phyloP scores from a whole-genome alignment of 495 filamentous ascomycete genomes.

The Trichoderma erinaceum region DNA sequence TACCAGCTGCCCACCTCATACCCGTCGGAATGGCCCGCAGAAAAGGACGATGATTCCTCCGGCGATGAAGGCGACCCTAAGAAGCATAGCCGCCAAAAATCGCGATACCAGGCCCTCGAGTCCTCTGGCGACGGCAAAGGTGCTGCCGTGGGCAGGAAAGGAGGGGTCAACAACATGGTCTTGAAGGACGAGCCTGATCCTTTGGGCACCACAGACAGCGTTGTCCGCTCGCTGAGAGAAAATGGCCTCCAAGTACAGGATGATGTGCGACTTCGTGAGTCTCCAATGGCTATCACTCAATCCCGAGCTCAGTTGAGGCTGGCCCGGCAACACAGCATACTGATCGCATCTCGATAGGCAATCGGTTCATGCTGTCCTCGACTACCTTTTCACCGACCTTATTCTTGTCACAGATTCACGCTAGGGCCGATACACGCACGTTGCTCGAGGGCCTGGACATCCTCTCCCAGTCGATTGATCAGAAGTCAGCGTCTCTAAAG shows the following conservation, averaged over 20 bases:
- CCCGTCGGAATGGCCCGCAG: constrained; percentile 79
- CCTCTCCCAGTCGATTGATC: constrained; percentile 84
- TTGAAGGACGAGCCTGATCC: constrained; percentile 90
- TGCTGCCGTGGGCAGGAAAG: constrained; percentile 54
- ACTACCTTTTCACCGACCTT: constrained; percentile 90
- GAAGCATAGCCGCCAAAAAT: constrained; percentile 56
- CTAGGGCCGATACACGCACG: constrained; percentile 69
- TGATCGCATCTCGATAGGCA: constrained; percentile 47
- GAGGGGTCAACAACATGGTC: constrained; percentile 59
- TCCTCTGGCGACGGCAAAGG: constrained; percentile 61
- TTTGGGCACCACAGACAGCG: constrained; percentile 71
- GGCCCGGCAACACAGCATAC: background rate
- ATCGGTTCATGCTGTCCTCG: constrained; percentile 88
- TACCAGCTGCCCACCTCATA: constrained; percentile 78
- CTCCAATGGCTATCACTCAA: background rate
- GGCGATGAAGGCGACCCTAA: constrained; percentile 51
- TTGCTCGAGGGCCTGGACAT: constrained; percentile 74
- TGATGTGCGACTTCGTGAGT: constrained; percentile 68
- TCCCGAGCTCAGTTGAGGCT: no score
- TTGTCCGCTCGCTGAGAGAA: constrained; percentile 71
- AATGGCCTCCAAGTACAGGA: constrained; percentile 79
- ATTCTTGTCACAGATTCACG: constrained; percentile 87
- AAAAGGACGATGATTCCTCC: constrained; percentile 67
- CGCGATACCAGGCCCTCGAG: constrained; percentile 78
- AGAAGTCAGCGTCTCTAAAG: constrained; percentile 93